Evolutionary conservation across 306 rosid genomes (phyloP).

Genomic region (Medicago lupulina): DNA sequence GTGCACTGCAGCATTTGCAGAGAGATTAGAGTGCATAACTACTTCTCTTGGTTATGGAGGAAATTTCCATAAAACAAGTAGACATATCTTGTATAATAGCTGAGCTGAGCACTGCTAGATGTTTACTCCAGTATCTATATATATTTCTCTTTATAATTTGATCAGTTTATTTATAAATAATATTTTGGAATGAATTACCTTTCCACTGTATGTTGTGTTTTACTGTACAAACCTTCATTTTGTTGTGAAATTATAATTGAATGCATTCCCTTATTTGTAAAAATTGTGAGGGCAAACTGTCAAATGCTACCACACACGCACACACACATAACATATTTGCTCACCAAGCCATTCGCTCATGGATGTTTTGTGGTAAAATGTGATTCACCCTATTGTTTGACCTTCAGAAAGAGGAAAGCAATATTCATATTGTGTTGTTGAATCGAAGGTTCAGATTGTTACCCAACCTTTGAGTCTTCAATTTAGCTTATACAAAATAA

Average conservation of each 20-base stretch:
- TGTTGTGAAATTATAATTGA: neutral
- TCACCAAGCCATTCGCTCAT: constrained; percentile 32
- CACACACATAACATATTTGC: constrained; percentile 10
- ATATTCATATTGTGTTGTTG: neutral
- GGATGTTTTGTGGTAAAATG: constrained; percentile 25
- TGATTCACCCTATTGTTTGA: neutral
- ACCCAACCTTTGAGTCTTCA: constrained; percentile 4
- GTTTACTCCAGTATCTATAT: constrained; percentile 10
- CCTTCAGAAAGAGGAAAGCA: neutral
- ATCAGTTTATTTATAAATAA: neutral
- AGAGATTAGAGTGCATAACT: neutral
- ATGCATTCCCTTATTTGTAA: neutral
- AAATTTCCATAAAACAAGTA: neutral
- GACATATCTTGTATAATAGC: neutral
- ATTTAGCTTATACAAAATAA: constrained; percentile 9
- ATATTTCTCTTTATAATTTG: constrained; percentile 9
- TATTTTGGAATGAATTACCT: neutral
- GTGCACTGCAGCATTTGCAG: too few species aligned
- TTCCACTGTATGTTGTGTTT: neutral
- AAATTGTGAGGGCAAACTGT: neutral
- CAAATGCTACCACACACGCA: constrained; percentile 30
- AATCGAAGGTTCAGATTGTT: constrained; percentile 9
- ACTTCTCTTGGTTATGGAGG: neutral
- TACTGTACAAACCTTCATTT: neutral
- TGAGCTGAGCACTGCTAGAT: neutral